Evolutionary conservation across 192 early-diverging fungal species (phyloP), one percentile per base, ranked within the genome.

Genomic region (Rhizophagus prolifer): DNA sequence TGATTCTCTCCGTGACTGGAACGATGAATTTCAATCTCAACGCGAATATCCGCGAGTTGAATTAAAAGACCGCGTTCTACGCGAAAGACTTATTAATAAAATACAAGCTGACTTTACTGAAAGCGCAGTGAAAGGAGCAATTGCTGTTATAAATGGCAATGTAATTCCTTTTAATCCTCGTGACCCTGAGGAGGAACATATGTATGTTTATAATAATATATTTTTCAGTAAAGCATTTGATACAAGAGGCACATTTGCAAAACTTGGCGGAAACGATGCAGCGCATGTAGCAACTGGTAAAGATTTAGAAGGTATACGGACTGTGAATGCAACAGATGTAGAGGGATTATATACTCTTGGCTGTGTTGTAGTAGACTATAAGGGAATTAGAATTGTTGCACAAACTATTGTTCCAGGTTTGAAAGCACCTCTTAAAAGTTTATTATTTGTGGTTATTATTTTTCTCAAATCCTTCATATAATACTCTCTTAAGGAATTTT

Each of bases 151-250:
- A 44, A 90, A 94, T 36, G 92, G 94, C 61, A 86, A 91, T 66
- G 86, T 96, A 54, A 79, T 89, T 25, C 85, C 95, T 9, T 78
- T 95, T 61, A 96, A 95, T 81, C 95, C 93, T 54, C 71, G 85
- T 28, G 94, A 96, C 36, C 74, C 91, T 2, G 85, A 81, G 19
- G 91, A 92, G n/a, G 86, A 88, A 65, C 91, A 93, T 75, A 94
- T 97, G 94, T 99, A 84, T 75, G 84, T 98, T 58, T 92, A 96
- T 81, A 97, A 96, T 86, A 97, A 96, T 80, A 97, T 99, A 62
- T 98, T 99, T 81, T 97, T 93, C 84, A 95, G 84, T 85, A 95
- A 90, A 79, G 95, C 90, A 8, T 92, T 91, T 67, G 97, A 98
- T 84, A 90, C 93, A 26, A 89, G 93, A 74, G 96, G 94, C 69